Evolutionary conservation across 2,329 filamentous ascomycete genomes (phyloP).

Genomic region (Cyphellophora europaea): DNA sequence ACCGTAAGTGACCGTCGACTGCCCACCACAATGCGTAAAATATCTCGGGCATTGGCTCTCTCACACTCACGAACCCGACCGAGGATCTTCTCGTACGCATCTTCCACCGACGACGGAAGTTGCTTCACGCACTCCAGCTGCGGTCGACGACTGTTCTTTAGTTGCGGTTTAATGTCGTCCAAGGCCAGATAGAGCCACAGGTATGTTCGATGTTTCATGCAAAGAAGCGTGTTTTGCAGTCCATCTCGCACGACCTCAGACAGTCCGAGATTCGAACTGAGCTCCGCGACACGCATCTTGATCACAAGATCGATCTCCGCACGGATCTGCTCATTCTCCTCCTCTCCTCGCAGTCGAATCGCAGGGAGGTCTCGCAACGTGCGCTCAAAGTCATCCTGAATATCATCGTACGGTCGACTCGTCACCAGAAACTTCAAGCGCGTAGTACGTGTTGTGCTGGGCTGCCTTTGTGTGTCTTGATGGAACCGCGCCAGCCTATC

Average conservation of each 20-base stretch:
- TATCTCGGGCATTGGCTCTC: conserved; percentile 6
- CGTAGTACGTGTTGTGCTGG: too few species aligned
- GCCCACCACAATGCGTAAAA: conserved; percentile 21
- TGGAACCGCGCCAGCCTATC: too few species aligned
- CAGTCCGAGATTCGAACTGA: conserved; percentile 5
- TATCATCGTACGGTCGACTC: too few species aligned
- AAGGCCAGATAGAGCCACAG: conserved; percentile 21
- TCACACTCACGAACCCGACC: conserved; percentile 2
- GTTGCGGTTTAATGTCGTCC: conserved; percentile 10
- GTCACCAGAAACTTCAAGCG: too few species aligned
- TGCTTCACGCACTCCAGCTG: conserved; percentile 9
- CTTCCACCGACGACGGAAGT: conserved; percentile 19
- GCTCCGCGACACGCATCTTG: conserved; percentile 8
- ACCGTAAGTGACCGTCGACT: conserved; percentile 19
- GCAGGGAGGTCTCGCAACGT: conserved; percentile 5
- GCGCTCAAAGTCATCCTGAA: too few species aligned
- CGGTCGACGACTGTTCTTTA: conserved; percentile 6
- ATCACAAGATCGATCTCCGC: conserved; percentile 19
- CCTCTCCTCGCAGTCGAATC: conserved; percentile 15
- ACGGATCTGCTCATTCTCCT: conserved; percentile 15
- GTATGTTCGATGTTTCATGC: conserved; percentile 22
- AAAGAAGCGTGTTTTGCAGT: not conserved
- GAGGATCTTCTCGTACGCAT: conserved; percentile 22
- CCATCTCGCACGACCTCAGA: too few species aligned
- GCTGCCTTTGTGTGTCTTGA: too few species aligned